phyloP scores from a whole-genome alignment of 169 alveolate genomes.

The Eimeria brunetti region DNA sequence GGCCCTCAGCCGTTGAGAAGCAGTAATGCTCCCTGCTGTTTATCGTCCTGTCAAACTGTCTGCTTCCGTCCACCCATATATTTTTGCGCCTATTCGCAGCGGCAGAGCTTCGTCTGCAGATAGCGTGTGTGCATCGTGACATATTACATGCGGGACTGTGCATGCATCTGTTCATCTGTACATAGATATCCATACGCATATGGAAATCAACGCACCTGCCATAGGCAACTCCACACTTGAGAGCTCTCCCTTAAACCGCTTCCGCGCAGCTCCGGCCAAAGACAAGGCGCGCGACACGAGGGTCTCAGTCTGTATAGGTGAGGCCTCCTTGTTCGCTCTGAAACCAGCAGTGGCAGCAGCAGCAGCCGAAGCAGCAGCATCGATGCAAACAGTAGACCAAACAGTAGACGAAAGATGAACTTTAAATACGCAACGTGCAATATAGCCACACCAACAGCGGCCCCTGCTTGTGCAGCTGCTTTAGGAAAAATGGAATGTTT shows the following conservation, averaged over 20 bases:
- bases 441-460: background rate
- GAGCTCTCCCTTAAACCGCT: slow-evolving; percentile 29
- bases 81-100: background rate
- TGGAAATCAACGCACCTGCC: background rate
- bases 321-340: background rate
- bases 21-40: background rate
- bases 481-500: background rate
- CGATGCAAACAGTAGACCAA: background rate
- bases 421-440: no score
- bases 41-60: background rate
- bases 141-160: background rate
- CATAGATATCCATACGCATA: background rate
- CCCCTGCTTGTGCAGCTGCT: background rate
- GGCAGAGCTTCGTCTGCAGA: background rate
- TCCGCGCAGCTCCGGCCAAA: slow-evolving; percentile 35
- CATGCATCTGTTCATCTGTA: background rate
- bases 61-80: background rate
- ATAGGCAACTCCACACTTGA: background rate
- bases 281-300: slow-evolving; percentile 46
- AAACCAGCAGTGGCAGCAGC: background rate
- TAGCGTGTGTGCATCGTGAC: background rate
- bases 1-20: background rate
- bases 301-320: background rate
- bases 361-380: background rate
- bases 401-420: background rate